Evolutionary conservation across 805 yeast species (phyloP), one percentile per base, ranked within the genome.

Genomic region (Metschnikowia aberdeeniae): DNA sequence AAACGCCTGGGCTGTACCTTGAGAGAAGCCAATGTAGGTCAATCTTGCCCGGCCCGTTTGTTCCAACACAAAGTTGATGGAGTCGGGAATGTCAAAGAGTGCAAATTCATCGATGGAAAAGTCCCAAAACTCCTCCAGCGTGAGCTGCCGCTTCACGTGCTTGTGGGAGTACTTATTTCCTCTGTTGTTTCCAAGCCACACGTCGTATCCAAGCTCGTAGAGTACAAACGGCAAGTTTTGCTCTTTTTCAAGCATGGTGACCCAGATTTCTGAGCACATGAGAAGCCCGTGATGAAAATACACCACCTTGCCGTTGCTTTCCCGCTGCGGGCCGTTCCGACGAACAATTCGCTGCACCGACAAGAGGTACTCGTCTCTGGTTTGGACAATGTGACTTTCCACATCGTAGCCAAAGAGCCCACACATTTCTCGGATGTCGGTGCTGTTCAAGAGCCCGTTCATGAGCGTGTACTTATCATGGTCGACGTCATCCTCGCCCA

Each of bases 101-200:
- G 97, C 96, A 70, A 90, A 87, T 62, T 90, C 34, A 92, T 95
- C 97, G 38, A 90, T 70, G 30, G 92, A 82, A 59, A 89, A 90
- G 64, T 89, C 82, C 98, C 98, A 90, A 63, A 89, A 92, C 40
- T 27, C 43, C 38, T 36, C 49, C 3, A 69, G 66, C 45, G 72
- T 68, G 19, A 66, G 65, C 17, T 66, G 61, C 43, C 55, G 55
- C 34, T 60, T n/a, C 60, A 54, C 45, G 63, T 92, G 96, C 55
- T 89, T 89, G 48, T 84, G 82, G 3, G 95, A 84, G 67, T 92
- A 92, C 67, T 92, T 93, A 67, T 92, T 93, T 9, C 96, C 96
- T 46, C 96, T 74, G 59, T 88, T 89, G 63, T 88, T 89, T 1
- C 98, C 98, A 51, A 92, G 70, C 92, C 95, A 92, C 5, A 92